These are phyloP conservation scores for Mollisiaceae sp. DNA, from an alignment of 2,329 filamentous ascomycete species.

Conservation along the genomic window DNA sequence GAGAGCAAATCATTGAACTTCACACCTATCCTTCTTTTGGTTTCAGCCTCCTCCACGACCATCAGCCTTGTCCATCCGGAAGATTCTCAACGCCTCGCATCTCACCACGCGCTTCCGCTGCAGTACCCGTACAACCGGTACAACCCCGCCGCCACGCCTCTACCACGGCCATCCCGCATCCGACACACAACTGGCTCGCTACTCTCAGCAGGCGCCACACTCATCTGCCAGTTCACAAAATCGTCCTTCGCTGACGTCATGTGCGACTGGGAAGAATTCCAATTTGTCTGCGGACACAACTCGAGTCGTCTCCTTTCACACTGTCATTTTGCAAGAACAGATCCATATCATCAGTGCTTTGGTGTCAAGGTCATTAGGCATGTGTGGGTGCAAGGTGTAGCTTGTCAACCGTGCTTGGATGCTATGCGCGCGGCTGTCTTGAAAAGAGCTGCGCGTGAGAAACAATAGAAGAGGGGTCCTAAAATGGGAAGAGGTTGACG, in stretches of 20 bases:
- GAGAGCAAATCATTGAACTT: not conserved
- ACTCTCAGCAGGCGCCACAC: not conserved
- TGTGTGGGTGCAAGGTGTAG: slow-evolving; percentile 60
- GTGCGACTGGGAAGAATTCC: slow-evolving; percentile 74
- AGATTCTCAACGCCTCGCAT: not conserved
- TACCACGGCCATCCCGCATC: not conserved
- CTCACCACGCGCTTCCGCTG: not conserved
- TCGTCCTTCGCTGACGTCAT: slow-evolving; percentile 47
- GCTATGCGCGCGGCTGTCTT: slow-evolving; percentile 16
- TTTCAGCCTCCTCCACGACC: not conserved
- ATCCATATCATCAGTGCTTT: slow-evolving; percentile 71
- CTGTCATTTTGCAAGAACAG: slow-evolving; percentile 78
- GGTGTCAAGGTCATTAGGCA: slow-evolving; percentile 68
- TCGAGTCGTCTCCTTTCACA: slow-evolving; percentile 65
- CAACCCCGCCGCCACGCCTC: not conserved
- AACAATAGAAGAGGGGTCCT: not conserved
- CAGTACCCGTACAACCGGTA: not conserved
- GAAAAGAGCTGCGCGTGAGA: slow-evolving; percentile 3
- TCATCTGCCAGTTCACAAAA: not conserved
- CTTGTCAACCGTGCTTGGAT: slow-evolving; percentile 55
- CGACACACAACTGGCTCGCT: not conserved
- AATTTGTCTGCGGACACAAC: slow-evolving; percentile 69
- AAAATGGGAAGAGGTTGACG: not conserved
- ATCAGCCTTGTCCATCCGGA: not conserved
- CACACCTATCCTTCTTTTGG: not conserved